Evolutionary conservation across 768 basidiomycete species (phyloP).

Genomic region (Exidia glandulosa): DNA sequence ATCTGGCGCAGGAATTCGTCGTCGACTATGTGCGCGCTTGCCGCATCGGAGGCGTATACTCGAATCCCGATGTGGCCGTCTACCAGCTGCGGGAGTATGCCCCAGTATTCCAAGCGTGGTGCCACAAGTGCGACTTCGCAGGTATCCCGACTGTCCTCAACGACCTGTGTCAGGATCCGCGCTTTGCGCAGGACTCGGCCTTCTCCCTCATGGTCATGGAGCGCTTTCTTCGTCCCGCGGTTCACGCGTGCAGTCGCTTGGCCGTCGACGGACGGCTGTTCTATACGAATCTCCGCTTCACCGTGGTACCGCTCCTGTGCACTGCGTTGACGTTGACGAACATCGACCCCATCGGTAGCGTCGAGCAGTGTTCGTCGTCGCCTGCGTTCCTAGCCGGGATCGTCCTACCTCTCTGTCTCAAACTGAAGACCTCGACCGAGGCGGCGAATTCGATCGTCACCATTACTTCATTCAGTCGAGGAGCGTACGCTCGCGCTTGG

Average conservation of each 20-base stretch:
- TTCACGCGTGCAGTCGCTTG: conserved; percentile 37
- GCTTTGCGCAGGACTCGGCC: conserved; percentile 38
- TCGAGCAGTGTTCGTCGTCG: conserved; percentile 45
- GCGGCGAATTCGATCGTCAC: conserved; percentile 29
- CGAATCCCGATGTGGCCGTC: conserved; percentile 37
- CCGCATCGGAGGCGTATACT: background rate
- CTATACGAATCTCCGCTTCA: conserved; percentile 30
- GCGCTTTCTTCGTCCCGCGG: conserved; percentile 24
- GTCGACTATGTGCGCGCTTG: background rate
- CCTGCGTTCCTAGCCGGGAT: conserved; percentile 54
- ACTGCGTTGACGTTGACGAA: conserved; percentile 35
- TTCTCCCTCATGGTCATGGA: conserved; percentile 32
- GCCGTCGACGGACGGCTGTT: conserved; percentile 31
- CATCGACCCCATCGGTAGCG: conserved; percentile 40
- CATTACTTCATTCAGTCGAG: conserved; percentile 36
- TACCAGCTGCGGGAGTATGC: conserved; percentile 43
- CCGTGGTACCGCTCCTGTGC: conserved; percentile 23
- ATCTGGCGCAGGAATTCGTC: background rate
- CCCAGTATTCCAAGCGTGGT: conserved; percentile 43
- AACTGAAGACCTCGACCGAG: conserved; percentile 39
- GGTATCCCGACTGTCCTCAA: conserved; percentile 43
- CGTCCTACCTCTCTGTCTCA: conserved; percentile 48
- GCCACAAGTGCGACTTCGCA: conserved; percentile 36
- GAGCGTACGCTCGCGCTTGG: conserved; percentile 41
- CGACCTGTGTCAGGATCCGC: conserved; percentile 31